Percentiles rank a stretch among this genome's conserved stretches.
phyloP scores from a whole-genome alignment of 108 stramenopile species.

The Nannochloropsis oceanica region DNA sequence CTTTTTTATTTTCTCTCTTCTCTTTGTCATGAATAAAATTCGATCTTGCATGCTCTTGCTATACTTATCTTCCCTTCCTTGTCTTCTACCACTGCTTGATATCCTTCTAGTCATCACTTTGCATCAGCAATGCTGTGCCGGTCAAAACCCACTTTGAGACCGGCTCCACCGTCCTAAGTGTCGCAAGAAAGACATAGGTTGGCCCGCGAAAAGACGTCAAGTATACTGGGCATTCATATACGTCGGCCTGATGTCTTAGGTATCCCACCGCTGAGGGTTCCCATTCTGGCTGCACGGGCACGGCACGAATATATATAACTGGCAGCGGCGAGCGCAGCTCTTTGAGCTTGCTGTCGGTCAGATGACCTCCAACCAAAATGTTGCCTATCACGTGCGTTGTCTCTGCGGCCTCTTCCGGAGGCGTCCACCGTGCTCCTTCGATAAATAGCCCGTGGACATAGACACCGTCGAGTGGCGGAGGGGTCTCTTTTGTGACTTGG shows the following conservation, averaged over 20 bases:
- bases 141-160: slow-evolving; percentile 48
- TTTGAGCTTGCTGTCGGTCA: slow-evolving; percentile 51
- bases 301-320: slow-evolving; percentile 54
- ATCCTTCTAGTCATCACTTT: slow-evolving; percentile 38
- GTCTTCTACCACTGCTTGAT: too few species aligned
- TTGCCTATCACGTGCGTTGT: slow-evolving; percentile 9
- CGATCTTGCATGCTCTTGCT: too few species aligned
- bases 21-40: too few species aligned
- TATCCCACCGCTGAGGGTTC: slow-evolving; percentile 60
- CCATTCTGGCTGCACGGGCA: slow-evolving; percentile 47
- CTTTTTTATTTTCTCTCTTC: too few species aligned
- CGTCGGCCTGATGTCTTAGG: slow-evolving; percentile 39
- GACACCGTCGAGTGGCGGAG: slow-evolving; percentile 36
- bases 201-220: slow-evolving; percentile 51
- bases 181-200: slow-evolving; percentile 55
- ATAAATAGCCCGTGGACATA: slow-evolving; percentile 57
- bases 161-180: slow-evolving; percentile 43
- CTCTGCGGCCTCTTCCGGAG: slow-evolving; percentile 27
- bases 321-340: slow-evolving; percentile 49
- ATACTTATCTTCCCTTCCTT: too few species aligned
- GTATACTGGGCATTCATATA: slow-evolving; percentile 60
- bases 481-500: neutral
- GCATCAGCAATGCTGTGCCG: slow-evolving; percentile 50
- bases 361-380: slow-evolving; percentile 22
- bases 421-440: slow-evolving; percentile 51